phyloP scores from a whole-genome alignment of 768 basidiomycete species.

The Phylloporus rhodoxanthus region DNA sequence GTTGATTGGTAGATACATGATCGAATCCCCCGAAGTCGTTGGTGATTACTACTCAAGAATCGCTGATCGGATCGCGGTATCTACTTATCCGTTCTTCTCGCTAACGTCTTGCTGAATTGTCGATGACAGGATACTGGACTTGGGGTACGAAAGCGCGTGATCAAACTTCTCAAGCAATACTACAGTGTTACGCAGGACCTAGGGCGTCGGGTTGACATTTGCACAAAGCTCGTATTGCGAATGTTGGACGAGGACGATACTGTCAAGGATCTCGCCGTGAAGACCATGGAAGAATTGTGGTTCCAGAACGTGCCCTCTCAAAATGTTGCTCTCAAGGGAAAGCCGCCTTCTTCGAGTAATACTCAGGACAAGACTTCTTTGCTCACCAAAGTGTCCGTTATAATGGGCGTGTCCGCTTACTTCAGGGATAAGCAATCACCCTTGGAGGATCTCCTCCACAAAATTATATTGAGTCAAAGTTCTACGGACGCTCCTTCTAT shows the following conservation, averaged over 20 bases:
- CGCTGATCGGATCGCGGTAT: slow-evolving; percentile 83
- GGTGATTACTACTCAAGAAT: slow-evolving; percentile 85
- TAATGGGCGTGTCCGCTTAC: slow-evolving; percentile 79
- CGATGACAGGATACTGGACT: slow-evolving; percentile 80
- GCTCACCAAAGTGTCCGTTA: slow-evolving; percentile 64
- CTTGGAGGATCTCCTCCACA: slow-evolving; percentile 78
- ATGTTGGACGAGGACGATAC: slow-evolving; percentile 92
- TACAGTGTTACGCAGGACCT: slow-evolving; percentile 61
- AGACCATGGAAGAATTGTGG: slow-evolving; percentile 89
- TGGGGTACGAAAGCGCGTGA: slow-evolving; percentile 89
- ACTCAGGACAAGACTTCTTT: slow-evolving; percentile 49
- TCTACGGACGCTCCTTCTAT: slow-evolving; percentile 46
- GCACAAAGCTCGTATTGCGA: slow-evolving; percentile 71
- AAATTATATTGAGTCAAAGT: slow-evolving; percentile 72
- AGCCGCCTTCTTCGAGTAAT: slow-evolving; percentile 25
- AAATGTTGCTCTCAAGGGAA: slow-evolving; percentile 34
- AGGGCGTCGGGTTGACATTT: slow-evolving; percentile 68
- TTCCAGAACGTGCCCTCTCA: slow-evolving; percentile 45
- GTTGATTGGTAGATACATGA: slow-evolving; percentile 94
- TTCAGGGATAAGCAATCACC: slow-evolving; percentile 82
- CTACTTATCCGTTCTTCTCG: slow-evolving; percentile 17
- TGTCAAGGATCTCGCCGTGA: slow-evolving; percentile 89
- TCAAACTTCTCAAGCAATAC: slow-evolving; percentile 86
- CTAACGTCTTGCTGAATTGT: background rate
- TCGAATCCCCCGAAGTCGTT: slow-evolving; percentile 83